Conservation (phyloP, 1,284 basidiomycete species). For the Moniliella sp. region DNA sequence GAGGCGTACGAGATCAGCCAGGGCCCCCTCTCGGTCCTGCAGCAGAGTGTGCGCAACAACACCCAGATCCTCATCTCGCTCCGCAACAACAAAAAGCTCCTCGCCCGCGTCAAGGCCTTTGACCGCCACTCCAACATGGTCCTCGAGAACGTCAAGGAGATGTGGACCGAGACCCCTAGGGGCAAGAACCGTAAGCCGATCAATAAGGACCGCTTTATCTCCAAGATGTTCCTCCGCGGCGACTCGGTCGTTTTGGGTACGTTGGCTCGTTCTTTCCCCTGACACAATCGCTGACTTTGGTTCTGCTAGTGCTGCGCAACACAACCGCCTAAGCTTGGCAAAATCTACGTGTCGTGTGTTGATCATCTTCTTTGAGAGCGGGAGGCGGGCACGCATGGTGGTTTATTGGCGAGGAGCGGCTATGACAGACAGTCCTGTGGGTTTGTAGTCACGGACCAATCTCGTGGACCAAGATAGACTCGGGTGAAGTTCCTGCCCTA, state of each 20-base stretch:
- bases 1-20: conserved; percentile 45
- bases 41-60: conserved; percentile 91
- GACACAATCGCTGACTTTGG: too few relatives aligned
- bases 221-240: conserved; percentile 58
- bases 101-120: conserved; percentile 93
- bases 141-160: conserved; percentile 39
- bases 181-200: conserved; percentile 95
- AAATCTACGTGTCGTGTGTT: too few relatives aligned
- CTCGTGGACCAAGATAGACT: too few relatives aligned
- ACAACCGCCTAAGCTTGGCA: too few relatives aligned
- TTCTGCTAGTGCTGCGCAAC: too few relatives aligned
- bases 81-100: conserved; percentile 91
- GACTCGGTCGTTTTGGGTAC: conserved; percentile 27
- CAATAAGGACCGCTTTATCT: conserved; percentile 80
- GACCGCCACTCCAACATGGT: conserved; percentile 97
- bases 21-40: conserved; percentile 84
- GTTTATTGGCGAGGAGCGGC: too few relatives aligned
- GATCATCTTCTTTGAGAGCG: too few relatives aligned
- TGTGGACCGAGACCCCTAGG: conserved; percentile 97
- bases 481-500: too few relatives aligned
- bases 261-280: background rate
- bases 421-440: too few relatives aligned
- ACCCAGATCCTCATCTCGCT: conserved; percentile 90
- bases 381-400: too few relatives aligned
- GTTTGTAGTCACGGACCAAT: too few relatives aligned